A percentile compares a stretch with the other conserved stretches of the same genome.
Evolutionary conservation across 2,329 filamentous ascomycete species (phyloP).

Genomic region (Epichloe sp.): DNA sequence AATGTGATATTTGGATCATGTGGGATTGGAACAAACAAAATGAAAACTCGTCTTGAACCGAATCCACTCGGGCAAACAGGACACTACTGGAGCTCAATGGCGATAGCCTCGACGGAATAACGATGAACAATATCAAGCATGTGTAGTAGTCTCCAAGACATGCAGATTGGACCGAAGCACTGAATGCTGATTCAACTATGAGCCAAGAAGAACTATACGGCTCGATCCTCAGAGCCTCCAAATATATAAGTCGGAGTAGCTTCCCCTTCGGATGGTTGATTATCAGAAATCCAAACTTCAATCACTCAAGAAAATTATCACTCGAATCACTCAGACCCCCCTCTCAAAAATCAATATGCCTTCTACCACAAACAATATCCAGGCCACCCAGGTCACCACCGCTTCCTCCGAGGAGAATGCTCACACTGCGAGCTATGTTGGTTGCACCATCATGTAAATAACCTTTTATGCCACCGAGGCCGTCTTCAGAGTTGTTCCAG

Average conservation of each 20-base stretch:
- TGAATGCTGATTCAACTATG: background rate
- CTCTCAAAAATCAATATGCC: conserved; percentile 15
- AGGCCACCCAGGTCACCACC: conserved; percentile 10
- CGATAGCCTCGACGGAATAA: background rate
- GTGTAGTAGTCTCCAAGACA: background rate
- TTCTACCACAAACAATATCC: conserved; percentile 14
- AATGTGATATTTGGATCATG: background rate
- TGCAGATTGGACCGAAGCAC: background rate
- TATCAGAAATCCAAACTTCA: background rate
- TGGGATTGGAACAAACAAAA: background rate
- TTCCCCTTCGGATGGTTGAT: background rate
- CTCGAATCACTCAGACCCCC: background rate
- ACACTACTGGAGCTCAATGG: background rate
- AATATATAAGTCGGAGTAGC: background rate
- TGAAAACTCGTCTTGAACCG: background rate
- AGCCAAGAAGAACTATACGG: background rate
- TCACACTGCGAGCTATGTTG: conserved; percentile 1
- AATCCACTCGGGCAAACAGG: too few species aligned
- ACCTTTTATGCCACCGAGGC: background rate
- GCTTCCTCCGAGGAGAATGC: conserved; percentile 5
- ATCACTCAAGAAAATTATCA: background rate
- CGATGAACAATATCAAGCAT: conserved; percentile 1
- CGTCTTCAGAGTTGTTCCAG: background rate
- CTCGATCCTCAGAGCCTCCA: background rate
- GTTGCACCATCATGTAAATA: conserved; percentile 23